Evolutionary conservation across 805 yeast species (phyloP), one percentile per base, ranked within the genome.

Genomic region (Candida manassasensis): DNA sequence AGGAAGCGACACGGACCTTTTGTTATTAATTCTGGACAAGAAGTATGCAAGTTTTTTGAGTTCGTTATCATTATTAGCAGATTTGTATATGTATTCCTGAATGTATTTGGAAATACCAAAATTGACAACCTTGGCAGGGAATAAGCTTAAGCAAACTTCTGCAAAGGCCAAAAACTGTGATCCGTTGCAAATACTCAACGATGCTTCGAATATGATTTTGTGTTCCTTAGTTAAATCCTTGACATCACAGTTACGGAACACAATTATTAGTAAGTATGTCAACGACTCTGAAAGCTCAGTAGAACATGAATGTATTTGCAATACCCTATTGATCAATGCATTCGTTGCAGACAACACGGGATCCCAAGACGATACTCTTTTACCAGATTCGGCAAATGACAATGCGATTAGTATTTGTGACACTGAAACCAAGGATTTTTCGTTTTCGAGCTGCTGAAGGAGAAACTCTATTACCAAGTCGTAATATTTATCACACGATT

Each of bases 381-480:
- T 71, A 47, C 93, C 93, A 31, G 86, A 77, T 40, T 82, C 89
- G 3, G 84, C 78, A 55, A 80, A 84, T 0, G 70, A 52, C 33
- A 82, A 50, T 0, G 80, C 55, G 0, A 70, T 52, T 27, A 79
- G 45, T 2, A 79, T 36, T 42, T 69, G 71, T 3, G 61, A 37
- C 4, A 64, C 50, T 13, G 59, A 53, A 6, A 67, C 61, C 3
- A 45, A 28, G 12, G 44, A 34, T 15, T 32, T 32, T 11, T 32
- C 34, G 9, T 40, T 34, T 6, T 36, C 38, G 27, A 54, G 37
- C 7, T 44, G 38, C 2, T 40, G 33, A 12, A 31, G 34, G 34
- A 60, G 45, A 32, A 48, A 43, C 11, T 48, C 44, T 21, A 49
- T 45, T 14, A 58, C 49, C 4, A 63, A 39, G 5, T 44, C 40